Evolutionary conservation across 2,329 filamentous ascomycete genomes (phyloP).

Genomic region (Fusarium goolgardi): DNA sequence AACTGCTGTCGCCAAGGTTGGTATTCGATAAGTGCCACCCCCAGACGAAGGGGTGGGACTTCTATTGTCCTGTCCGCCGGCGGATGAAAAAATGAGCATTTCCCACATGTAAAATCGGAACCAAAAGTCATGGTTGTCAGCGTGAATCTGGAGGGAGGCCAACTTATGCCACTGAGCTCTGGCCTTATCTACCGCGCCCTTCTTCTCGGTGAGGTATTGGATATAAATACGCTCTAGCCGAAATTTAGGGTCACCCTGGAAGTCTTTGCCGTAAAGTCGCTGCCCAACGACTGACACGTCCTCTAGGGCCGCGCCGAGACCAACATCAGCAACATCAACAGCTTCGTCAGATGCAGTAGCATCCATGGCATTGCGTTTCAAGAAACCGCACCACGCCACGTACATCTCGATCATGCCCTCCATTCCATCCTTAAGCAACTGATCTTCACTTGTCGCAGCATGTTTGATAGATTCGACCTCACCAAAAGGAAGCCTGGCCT

Average conservation of each 20-base stretch:
- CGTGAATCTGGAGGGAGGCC: conserved; percentile 69
- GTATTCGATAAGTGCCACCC: conserved; percentile 67
- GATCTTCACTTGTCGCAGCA: conserved; percentile 84
- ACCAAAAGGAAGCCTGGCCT: conserved; percentile 78
- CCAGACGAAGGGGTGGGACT: conserved; percentile 63
- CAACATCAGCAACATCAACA: conserved; percentile 88
- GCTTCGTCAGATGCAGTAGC: conserved; percentile 82
- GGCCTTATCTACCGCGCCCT: conserved; percentile 79
- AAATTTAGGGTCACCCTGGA: conserved; percentile 88
- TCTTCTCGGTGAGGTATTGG: conserved; percentile 88
- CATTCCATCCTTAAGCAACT: conserved; percentile 87
- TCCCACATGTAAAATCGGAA: conserved; percentile 92
- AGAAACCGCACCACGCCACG: conserved; percentile 92
- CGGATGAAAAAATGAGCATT: conserved; percentile 71
- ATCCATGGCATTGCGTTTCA: conserved; percentile 86
- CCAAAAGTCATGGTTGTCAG: conserved; percentile 93
- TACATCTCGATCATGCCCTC: conserved; percentile 91
- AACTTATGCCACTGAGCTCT: conserved; percentile 82
- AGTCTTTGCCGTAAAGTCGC: conserved; percentile 76
- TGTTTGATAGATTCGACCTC: conserved; percentile 93
- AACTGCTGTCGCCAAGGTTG: conserved; percentile 79
- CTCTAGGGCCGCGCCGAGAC: conserved; percentile 85
- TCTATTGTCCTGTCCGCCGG: conserved; percentile 56
- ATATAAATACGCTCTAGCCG: conserved; percentile 92
- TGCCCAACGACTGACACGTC: conserved; percentile 84